Base-by-base conservation (phyloP, 495 filamentous ascomycete species). In the Sordaria brevicollis region DNA sequence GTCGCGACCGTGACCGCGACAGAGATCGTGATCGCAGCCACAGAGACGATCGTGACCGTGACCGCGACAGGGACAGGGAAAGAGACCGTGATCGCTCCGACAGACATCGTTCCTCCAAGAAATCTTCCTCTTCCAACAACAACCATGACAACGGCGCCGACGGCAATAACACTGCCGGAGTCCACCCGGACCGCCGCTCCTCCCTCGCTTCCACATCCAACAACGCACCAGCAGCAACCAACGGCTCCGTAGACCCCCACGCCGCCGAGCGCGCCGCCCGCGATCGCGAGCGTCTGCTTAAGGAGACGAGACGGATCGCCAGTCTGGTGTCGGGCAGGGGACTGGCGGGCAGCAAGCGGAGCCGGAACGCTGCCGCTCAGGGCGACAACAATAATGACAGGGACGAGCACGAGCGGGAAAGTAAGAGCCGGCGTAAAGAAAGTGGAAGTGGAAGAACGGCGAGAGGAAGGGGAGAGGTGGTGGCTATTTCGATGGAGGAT, bases 281-380 rank as follows among this genome's bases (percentile, higher is more conserved):
- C 15, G 89, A 93, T 70, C 84, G 90, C 11, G 93, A 94, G 76
- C 85, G 93, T 11, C 77, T 94, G 57, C 82, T 91, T 6, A 91
- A 92, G 71, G 93, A 96, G 77, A 85, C 92, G 65, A 88, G 93
- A 77, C 87, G 90, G 19, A 89, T 92, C 65, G 88, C 88, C 3
- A 83, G 79, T n/a, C 74, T 84, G 73, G 79, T 71, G 72, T 70
- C 37, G 83, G 83, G 80, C 81, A 25, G 25, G 13, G 29, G 43
- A 25, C 77, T 74, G 78, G 80, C 77, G 80, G 79, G 68, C 79
- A 81, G 37, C 73, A 82, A 70, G 71, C 66, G 76, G 35, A 39
- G 68, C 29, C 68, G 72, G 13, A 70, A 65, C 4, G 66, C 4
- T 7, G 57, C 39, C 13, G 65, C n/a, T n/a, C n/a, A 72, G 15